These are phyloP conservation scores for Eimeria nieschulzi DNA, from an alignment of 169 alveolate genomes.

Conservation along the genomic window DNA sequence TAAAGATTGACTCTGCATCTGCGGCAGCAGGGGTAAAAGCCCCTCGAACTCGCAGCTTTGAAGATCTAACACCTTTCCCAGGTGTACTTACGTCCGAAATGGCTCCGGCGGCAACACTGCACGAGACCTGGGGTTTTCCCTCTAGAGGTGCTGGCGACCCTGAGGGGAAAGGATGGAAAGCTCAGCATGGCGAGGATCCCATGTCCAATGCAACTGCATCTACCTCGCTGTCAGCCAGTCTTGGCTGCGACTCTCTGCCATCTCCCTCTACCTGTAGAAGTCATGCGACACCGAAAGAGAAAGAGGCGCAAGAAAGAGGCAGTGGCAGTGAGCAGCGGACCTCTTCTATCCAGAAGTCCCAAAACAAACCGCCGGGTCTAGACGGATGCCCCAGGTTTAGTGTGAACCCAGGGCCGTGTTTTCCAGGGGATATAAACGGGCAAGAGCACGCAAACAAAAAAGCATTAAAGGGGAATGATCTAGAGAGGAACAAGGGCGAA, in stretches of 20 bases:
- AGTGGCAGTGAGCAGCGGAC: too few species aligned
- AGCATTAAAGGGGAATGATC: background rate
- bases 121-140: constrained; percentile 16
- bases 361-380: background rate
- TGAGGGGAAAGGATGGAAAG: constrained; percentile 38
- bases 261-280: constrained; percentile 44
- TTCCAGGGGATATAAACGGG: background rate
- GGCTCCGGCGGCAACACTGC: constrained; percentile 24
- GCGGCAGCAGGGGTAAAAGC: background rate
- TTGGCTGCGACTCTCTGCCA: constrained; percentile 38
- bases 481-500: too few species aligned
- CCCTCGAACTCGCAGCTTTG: background rate
- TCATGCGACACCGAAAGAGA: constrained; percentile 5
- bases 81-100: background rate
- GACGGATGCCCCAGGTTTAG: too few species aligned
- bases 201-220: background rate
- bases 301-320: background rate
- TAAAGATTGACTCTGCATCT: background rate
- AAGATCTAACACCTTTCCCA: background rate
- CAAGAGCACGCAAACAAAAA: background rate
- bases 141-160: background rate
- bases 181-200: background rate
- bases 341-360: background rate
- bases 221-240: constrained; percentile 28
- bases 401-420: too few species aligned